Evolutionary conservation across 225 moss, liverwort and hornwort species (phyloP).

Genomic region (Polytrichum commune): DNA sequence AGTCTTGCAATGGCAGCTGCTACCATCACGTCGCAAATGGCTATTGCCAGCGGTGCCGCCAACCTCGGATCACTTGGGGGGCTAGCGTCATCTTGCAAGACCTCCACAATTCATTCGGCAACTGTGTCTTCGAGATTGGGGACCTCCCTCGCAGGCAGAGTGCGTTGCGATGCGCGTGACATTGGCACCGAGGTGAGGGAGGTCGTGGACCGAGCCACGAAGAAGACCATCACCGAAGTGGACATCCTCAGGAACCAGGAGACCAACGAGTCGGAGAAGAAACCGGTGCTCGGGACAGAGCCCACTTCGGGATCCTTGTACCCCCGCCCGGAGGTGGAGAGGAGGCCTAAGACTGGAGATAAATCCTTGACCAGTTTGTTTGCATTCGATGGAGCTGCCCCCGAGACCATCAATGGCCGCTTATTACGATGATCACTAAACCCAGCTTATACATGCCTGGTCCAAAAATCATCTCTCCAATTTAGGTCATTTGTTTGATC

Average conservation of each 20-base stretch:
- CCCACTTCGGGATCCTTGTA: too few relatives aligned
- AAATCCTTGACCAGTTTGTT: too few relatives aligned
- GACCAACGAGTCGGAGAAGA: too few relatives aligned
- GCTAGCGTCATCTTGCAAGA: background rate
- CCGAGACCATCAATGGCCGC: too few relatives aligned
- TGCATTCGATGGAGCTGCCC: constrained; percentile 1
- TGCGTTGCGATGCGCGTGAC: constrained; percentile 2
- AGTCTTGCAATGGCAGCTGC: background rate
- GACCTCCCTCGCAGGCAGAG: background rate
- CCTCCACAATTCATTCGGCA: background rate
- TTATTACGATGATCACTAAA: too few relatives aligned
- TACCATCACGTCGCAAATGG: constrained; percentile 9
- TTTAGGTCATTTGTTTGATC: too few relatives aligned
- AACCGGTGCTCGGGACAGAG: background rate
- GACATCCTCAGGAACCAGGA: background rate
- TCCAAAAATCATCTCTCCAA: too few relatives aligned
- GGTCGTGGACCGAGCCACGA: background rate
- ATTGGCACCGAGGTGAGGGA: background rate
- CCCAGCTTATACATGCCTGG: too few relatives aligned
- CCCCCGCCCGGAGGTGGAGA: too few relatives aligned
- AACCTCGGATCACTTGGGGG: background rate
- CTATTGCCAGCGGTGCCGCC: background rate
- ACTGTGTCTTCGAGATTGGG: constrained; percentile 1
- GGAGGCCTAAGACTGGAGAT: constrained; percentile 14
- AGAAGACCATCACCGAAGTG: background rate